Evolutionary conservation across 805 yeast species (phyloP).

Genomic region (Ascoidea tarda): DNA sequence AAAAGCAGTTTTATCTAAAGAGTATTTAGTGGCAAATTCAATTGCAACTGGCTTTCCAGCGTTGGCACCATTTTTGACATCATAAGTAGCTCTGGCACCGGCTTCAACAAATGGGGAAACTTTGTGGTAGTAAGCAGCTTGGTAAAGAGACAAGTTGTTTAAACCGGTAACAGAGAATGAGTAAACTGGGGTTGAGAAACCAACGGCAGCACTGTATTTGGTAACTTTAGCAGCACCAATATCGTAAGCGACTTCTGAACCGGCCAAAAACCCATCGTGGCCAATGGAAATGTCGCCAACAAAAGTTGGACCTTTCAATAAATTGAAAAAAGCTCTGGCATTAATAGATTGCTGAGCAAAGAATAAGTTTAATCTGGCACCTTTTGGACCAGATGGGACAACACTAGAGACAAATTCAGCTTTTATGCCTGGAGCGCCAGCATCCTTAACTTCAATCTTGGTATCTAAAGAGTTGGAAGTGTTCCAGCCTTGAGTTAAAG

Average conservation of each 20-base stretch:
- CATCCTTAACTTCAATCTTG: constrained; percentile 84
- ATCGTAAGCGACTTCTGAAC: constrained; percentile 96
- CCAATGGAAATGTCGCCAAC: constrained; percentile 91
- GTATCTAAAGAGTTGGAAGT: constrained; percentile 85
- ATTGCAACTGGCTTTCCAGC: constrained; percentile 72
- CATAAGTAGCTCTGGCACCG: constrained; percentile 97
- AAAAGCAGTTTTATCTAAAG: constrained; percentile 74
- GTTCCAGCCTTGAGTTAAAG: constrained; percentile 97
- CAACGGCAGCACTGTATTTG: constrained; percentile 86
- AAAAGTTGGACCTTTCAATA: constrained; percentile 90
- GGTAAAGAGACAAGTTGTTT: constrained; percentile 75
- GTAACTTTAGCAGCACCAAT: constrained; percentile 84
- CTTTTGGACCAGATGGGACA: constrained; percentile 73
- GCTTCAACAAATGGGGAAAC: constrained; percentile 86
- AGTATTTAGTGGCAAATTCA: constrained; percentile 93
- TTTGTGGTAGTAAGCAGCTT: constrained; percentile 95
- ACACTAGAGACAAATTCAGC: constrained; percentile 81
- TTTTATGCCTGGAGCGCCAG: constrained; percentile 89
- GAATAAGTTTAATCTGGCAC: constrained; percentile 80
- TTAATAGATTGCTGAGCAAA: constrained; percentile 88
- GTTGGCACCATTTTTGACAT: constrained; percentile 54
- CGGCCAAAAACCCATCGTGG: constrained; percentile 93
- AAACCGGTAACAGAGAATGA: constrained; percentile 61
- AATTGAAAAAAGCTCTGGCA: constrained; percentile 90
- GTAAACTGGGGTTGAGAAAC: constrained; percentile 83